These are phyloP conservation scores for Pyronema domesticum DNA, from an alignment of 495 filamentous ascomycete species.

Conservation along the genomic window DNA sequence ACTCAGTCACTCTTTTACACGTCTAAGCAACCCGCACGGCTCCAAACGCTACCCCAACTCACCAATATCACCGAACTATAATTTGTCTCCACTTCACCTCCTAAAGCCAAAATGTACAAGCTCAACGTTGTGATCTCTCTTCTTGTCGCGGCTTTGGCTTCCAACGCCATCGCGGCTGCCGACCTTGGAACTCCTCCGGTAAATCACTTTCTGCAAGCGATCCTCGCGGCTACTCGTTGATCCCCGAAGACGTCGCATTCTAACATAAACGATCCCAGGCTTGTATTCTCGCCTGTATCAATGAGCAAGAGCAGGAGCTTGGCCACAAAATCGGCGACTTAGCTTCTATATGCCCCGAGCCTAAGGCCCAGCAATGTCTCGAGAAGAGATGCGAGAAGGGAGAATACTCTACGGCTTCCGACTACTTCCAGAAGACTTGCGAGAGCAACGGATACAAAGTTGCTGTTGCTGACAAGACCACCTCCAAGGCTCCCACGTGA, in stretches of 20 bases:
- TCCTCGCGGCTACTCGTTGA: neutral
- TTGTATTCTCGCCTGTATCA: constrained; percentile 10
- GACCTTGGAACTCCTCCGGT: neutral
- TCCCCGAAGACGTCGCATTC: neutral
- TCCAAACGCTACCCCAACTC: too few species aligned
- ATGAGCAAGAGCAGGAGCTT: neutral
- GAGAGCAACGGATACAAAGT: neutral
- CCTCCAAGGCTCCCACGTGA: neutral
- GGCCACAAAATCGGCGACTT: neutral
- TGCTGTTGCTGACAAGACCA: neutral
- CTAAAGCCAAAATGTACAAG: neutral
- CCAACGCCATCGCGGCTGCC: neutral
- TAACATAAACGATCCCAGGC: constrained; percentile 16
- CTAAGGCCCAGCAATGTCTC: neutral
- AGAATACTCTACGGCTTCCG: neutral
- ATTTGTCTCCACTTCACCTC: neutral
- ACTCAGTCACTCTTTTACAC: too few species aligned
- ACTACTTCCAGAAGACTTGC: constrained; percentile 1
- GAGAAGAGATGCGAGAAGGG: neutral
- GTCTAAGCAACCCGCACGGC: too few species aligned
- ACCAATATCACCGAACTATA: too few species aligned
- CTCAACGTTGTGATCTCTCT: neutral
- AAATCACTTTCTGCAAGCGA: neutral
- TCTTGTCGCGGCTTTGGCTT: neutral
- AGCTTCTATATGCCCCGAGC: neutral